Percentiles rank a stretch among this genome's conserved stretches.
Conservation (phyloP, 2,329 filamentous ascomycete genomes). For the Hypoxylon sp. region DNA sequence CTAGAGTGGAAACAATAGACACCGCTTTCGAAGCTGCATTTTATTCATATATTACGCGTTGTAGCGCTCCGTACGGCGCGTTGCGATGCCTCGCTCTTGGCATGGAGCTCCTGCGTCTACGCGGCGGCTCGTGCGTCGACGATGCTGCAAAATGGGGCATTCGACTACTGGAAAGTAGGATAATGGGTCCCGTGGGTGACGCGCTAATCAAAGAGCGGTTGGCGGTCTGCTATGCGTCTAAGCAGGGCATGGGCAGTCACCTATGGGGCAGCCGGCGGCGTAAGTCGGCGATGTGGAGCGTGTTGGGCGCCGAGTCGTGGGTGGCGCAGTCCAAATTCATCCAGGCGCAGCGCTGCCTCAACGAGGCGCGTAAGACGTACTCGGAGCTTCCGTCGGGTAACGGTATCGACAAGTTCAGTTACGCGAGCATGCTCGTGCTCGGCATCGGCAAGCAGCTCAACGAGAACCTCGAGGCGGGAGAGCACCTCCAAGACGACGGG, state of each 20-base stretch:
- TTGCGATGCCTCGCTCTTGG: slow-evolving; percentile 80
- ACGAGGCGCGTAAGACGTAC: slow-evolving; percentile 72
- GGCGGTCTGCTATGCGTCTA: slow-evolving; percentile 83
- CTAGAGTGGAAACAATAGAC: slow-evolving; percentile 82
- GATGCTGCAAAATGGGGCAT: slow-evolving; percentile 89
- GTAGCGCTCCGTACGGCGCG: slow-evolving; percentile 81
- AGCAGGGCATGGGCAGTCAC: slow-evolving; percentile 73
- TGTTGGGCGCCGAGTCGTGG: slow-evolving; percentile 88
- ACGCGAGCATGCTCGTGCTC: slow-evolving; percentile 65
- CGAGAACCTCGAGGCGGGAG: slow-evolving; percentile 57
- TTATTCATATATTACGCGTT: slow-evolving; percentile 92
- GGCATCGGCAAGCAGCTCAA: slow-evolving; percentile 63
- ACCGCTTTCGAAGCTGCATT: slow-evolving; percentile 89
- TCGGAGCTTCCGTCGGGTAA: slow-evolving; percentile 61
- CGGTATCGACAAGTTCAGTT: slow-evolving; percentile 63
- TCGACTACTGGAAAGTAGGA: slow-evolving; percentile 80
- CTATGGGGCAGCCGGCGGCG: slow-evolving; percentile 78
- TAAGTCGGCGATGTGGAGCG: slow-evolving; percentile 91
- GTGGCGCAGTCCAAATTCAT: slow-evolving; percentile 79
- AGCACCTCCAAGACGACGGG: slow-evolving; percentile 45
- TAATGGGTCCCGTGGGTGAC: slow-evolving; percentile 80
- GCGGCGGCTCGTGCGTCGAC: slow-evolving; percentile 83
- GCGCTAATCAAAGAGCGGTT: slow-evolving; percentile 88
- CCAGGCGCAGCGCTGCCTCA: slow-evolving; percentile 82
- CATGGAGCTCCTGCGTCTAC: slow-evolving; percentile 83